Percentiles rank a stretch among this genome's conserved stretches.
phyloP scores from a whole-genome alignment of 495 filamentous ascomycete genomes.

The Aspergillus wentii region DNA sequence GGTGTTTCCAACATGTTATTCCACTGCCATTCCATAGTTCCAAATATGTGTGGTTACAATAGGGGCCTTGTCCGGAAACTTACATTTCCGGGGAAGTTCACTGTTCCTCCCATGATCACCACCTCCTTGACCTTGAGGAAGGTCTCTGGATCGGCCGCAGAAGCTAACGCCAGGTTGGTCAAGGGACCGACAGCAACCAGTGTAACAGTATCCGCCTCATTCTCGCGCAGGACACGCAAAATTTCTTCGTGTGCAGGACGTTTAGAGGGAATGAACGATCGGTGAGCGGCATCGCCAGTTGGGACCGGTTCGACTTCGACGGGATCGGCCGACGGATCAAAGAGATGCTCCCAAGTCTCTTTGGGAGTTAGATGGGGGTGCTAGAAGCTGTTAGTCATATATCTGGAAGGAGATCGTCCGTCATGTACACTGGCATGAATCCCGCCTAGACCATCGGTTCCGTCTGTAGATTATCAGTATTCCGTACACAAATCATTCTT shows the following conservation, averaged over 20 bases:
- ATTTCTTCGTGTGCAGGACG: conserved; percentile 76
- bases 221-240: conserved; percentile 69
- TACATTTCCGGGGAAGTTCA: conserved; percentile 74
- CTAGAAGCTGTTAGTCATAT: conserved; percentile 33
- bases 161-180: conserved; percentile 86
- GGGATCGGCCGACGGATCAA: conserved; percentile 47
- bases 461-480: conserved; percentile 59
- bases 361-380: conserved; percentile 81
- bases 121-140: conserved; percentile 88
- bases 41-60: too few species aligned
- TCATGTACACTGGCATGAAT: conserved; percentile 70
- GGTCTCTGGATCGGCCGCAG: conserved; percentile 75
- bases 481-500: neutral
- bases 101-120: conserved; percentile 94
- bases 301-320: conserved; percentile 31
- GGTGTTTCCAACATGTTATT: too few species aligned
- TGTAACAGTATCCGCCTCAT: conserved; percentile 77
- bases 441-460: conserved; percentile 84
- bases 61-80: too few species aligned
- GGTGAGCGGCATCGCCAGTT: conserved; percentile 26
- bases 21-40: too few species aligned
- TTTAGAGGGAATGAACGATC: conserved; percentile 67
- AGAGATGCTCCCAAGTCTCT: conserved; percentile 81
- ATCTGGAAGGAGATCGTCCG: neutral
- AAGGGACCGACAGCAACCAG: conserved; percentile 86